These are phyloP conservation scores for Dispira simplex DNA, from an alignment of 192 early-diverging fungal species.

Conservation along the genomic window DNA sequence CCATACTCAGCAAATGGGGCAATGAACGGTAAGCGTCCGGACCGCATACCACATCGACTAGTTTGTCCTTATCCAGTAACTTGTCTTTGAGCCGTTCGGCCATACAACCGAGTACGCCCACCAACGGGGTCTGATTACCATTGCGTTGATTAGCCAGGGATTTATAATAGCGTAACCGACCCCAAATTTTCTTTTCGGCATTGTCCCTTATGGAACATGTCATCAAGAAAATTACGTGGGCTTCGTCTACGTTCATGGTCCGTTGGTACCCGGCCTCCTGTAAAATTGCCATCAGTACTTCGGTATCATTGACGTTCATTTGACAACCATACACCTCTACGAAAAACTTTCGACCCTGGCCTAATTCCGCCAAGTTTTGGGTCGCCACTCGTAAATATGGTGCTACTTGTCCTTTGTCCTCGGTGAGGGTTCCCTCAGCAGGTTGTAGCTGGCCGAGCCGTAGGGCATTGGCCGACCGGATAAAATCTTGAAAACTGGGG, in stretches of 20 bases:
- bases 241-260: conserved; percentile 32
- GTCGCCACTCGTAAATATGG: not conserved
- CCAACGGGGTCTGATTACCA: conserved; percentile 27
- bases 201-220: conserved; percentile 69
- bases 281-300: conserved; percentile 60
- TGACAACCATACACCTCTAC: conserved; percentile 72
- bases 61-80: conserved; percentile 45
- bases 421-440: not conserved
- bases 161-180: conserved; percentile 36
- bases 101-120: conserved; percentile 71
- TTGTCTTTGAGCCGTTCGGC: conserved; percentile 59
- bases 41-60: conserved; percentile 63
- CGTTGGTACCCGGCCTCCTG: conserved; percentile 47
- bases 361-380: conserved; percentile 16
- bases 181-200: conserved; percentile 60
- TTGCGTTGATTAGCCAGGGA: conserved; percentile 26
- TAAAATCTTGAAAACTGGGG: conserved; percentile 9
- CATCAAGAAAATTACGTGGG: conserved; percentile 55
- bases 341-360: conserved; percentile 45
- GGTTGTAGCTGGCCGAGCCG: not conserved
- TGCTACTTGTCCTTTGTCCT: not conserved
- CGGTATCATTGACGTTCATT: conserved; percentile 71
- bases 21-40: conserved; percentile 63
- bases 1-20: conserved; percentile 52
- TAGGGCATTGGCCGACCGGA: conserved; percentile 1